Conservation (phyloP, 768 basidiomycete genomes). For the Lactarius pseudohatsudake region DNA sequence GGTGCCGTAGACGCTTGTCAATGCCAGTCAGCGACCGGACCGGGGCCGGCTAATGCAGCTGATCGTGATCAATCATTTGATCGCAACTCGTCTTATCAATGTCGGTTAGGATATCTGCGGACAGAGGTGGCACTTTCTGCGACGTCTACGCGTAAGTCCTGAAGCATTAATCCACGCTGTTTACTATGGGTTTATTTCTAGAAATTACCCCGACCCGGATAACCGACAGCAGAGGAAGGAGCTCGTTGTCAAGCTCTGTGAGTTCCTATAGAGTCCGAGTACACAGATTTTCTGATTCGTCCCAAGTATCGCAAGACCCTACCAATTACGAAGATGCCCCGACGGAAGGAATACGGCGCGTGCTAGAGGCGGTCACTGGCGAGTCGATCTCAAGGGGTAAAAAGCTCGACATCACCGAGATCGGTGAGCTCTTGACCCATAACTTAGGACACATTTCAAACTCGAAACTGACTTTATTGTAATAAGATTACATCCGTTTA, state of each 20-base stretch:
- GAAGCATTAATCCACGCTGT: neutral
- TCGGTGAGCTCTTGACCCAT: conserved; percentile 50
- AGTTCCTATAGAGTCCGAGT: conserved; percentile 33
- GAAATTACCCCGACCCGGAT: conserved; percentile 74
- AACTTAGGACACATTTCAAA: neutral
- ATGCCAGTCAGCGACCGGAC: too few relatives aligned
- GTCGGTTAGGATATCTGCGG: conserved; percentile 74
- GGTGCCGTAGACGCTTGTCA: too few relatives aligned
- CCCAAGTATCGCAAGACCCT: conserved; percentile 83
- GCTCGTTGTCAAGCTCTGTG: conserved; percentile 86
- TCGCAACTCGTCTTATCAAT: neutral
- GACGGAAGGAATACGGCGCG: conserved; percentile 87
- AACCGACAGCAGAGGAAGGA: conserved; percentile 63
- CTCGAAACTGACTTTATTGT: neutral
- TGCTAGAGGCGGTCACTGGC: conserved; percentile 76
- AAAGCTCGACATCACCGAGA: conserved; percentile 73
- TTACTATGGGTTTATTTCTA: conserved; percentile 30
- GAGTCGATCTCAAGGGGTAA: conserved; percentile 63
- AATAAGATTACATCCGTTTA: conserved; percentile 80
- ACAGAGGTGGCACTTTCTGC: conserved; percentile 91
- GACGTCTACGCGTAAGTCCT: conserved; percentile 75
- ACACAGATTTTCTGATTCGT: neutral
- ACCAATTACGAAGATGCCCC: conserved; percentile 89
- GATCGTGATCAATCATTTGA: too few relatives aligned
- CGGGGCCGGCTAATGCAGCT: too few relatives aligned